Evolutionary conservation across 495 filamentous ascomycete genomes (phyloP), one percentile per base, ranked within the genome.

Genomic region (Lepraria neglecta): DNA sequence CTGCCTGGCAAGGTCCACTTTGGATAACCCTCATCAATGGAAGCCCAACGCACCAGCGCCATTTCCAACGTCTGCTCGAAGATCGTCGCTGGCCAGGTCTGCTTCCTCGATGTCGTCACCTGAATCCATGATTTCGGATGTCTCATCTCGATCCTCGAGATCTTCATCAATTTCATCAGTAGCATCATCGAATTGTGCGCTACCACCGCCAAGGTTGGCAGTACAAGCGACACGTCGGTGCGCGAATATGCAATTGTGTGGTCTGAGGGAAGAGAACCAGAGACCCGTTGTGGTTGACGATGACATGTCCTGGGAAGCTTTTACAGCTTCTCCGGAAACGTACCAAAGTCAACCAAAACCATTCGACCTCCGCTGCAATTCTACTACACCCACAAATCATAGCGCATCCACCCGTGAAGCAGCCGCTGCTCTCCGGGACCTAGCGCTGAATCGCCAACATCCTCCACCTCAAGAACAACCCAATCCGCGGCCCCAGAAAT

Each of bases 71-170:
- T 66, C 81, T 66, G 77, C 80, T 64, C 84, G 89, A 59, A 85
- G 88, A 61, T 88, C 88, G 27, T 91, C 90, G 44, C 76, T 89
- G 63, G 87, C 89, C 69, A 87, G 84, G 68, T 86, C 88, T 7
- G 79, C 84, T 63, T 94, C 90, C 3, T 85, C 84, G 33, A 79
- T 83, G 45, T 95, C 90, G 56, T 95, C 90, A 42, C 91, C 91
- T 47, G 91, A 95, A 66, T 95, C 90, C 60, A 92, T 94, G 89
- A 76, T 95, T 28, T 94, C 89, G 52, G 91, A 95, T 73, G 84
- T 78, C 52, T 92, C 88, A 44, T 77, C 79, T 38, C 75, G 71
- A 56, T 64, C 74, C 47, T 78, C 76, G 5, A 72, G 77, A 57
- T 74, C 76, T 27, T 79, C 77, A 4, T 79, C 76, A 60, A 76